Evolutionary conservation across 2,329 filamentous ascomycete genomes (phyloP), one percentile per base, ranked within the genome.

Genomic region (Verticillium nonalfalfae): DNA sequence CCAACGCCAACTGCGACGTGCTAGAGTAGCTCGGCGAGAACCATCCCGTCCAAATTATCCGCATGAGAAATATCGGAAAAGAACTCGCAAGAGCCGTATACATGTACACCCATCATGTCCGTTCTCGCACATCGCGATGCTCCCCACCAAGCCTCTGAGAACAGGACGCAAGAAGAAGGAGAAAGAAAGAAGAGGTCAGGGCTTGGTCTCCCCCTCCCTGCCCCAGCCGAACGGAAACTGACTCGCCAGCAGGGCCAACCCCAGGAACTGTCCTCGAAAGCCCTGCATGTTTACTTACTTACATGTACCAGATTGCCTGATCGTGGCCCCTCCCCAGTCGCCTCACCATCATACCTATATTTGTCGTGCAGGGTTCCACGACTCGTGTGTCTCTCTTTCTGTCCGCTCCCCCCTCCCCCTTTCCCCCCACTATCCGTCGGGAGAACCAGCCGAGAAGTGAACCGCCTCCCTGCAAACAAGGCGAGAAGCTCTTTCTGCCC

Each of bases 151-250:
- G 6, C 45, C n/a, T 6, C n/a, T 7, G 45, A 70, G 86, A 31
- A 78, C 77, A 56, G 77, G 75, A 7, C 68, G 34, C 65, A 73
- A 63, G 76, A 85, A 62, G 72, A 76, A 64, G 66, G 76, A 60
- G 34, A 65, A 73, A 63, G 76, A 85, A 62, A 72, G 76, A 64
- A 66, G 76, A 60, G 72, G 75, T 21, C 9, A 21, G 26, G 26
- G 26, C 26, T 26, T 26, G 26, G 26, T 26, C 26, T 26, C 26
- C 26, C 26, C 26, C 26, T 26, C 2, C 26, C 26, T 21, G 7
- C 10, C 45, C 45, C 45, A 7, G 7, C n/a, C 1, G 3, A 50
- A 21, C 21, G 45, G 45, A 21, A 10, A n/a, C 45, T 50, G 18
- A 21, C 45, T 50, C 45, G 45, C 45, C 45, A 7, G n/a, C 18